Evolutionary conservation across 495 filamentous ascomycete genomes (phyloP).

Genomic region (Achaetomiella virescens): DNA sequence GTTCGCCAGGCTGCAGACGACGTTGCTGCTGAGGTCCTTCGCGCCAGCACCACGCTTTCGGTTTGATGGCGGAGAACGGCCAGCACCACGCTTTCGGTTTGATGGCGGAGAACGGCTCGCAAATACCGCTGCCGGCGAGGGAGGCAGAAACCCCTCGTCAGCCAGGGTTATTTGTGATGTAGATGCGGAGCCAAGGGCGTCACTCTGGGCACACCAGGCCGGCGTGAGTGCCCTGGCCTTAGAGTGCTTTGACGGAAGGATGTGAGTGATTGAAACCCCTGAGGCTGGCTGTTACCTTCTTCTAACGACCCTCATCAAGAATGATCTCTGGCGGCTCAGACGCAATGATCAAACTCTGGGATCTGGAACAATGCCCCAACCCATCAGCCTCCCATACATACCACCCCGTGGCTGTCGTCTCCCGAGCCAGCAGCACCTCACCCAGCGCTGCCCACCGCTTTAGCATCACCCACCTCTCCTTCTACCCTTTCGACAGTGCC

Average conservation of each 20-base stretch:
- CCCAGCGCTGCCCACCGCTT: conserved; percentile 54
- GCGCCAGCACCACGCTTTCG: conserved; percentile 56
- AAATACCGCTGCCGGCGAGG: conserved; percentile 1
- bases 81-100: conserved; percentile 60
- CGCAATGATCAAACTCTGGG: conserved; percentile 73
- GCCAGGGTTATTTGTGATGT: background rate
- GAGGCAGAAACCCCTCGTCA: conserved; percentile 8
- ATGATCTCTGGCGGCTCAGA: conserved; percentile 79
- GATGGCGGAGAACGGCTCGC: conserved; percentile 47
- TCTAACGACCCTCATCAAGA: conserved; percentile 31
- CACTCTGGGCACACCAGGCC: conserved; percentile 57
- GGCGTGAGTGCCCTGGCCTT: conserved; percentile 71
- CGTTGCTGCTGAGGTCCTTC: conserved; percentile 49
- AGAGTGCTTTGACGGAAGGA: conserved; percentile 69
- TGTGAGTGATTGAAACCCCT: conserved; percentile 43
- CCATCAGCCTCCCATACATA: conserved; percentile 40
- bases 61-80: conserved; percentile 57
- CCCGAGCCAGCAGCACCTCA: conserved; percentile 16
- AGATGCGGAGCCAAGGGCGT: conserved; percentile 5
- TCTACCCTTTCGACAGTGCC: conserved; percentile 79
- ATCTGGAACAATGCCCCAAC: conserved; percentile 55
- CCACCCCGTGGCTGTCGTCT: conserved; percentile 38
- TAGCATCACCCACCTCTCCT: conserved; percentile 76
- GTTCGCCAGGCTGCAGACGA: conserved; percentile 58
- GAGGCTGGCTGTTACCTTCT: background rate